Percentiles rank a stretch among this genome's conserved stretches.
phyloP scores from a whole-genome alignment of 1,284 basidiomycete species.

The Quambalaria eucalypti region DNA sequence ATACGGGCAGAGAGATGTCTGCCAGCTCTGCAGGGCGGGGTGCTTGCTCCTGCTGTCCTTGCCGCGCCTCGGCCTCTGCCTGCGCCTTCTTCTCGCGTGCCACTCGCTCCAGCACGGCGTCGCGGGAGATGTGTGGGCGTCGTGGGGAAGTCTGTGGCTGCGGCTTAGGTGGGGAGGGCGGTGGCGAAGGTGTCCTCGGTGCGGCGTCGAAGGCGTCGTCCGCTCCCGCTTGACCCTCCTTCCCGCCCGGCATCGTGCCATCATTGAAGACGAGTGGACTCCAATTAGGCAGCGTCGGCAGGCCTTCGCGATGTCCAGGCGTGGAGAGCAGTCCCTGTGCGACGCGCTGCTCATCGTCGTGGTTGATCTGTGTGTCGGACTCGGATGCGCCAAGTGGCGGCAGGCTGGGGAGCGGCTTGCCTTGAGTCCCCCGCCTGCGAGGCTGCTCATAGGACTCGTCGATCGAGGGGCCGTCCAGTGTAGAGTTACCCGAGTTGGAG shows the following conservation, averaged over 20 bases:
- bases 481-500: no score
- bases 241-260: slow-evolving; percentile 4
- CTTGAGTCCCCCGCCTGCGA: no score
- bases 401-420: no score
- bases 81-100: slow-evolving; percentile 23
- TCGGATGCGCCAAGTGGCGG: no score
- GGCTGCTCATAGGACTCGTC: no score
- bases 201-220: not conserved
- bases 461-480: not conserved
- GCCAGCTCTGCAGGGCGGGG: not conserved
- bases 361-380: not conserved
- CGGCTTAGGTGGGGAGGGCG: not conserved
- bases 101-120: slow-evolving; percentile 39
- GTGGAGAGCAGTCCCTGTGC: not conserved
- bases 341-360: not conserved
- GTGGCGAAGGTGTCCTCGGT: not conserved
- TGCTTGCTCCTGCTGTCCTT: not conserved
- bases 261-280: slow-evolving; percentile 25
- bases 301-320: not conserved
- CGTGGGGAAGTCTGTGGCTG: not conserved
- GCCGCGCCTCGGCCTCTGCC: slow-evolving; percentile 9
- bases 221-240: no score
- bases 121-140: slow-evolving; percentile 42
- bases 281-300: slow-evolving; percentile 39
- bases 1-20: not conserved